Evolutionary conservation across 225 moss, liverwort and hornwort species (phyloP).

Genomic region (Polytrichum formosum): DNA sequence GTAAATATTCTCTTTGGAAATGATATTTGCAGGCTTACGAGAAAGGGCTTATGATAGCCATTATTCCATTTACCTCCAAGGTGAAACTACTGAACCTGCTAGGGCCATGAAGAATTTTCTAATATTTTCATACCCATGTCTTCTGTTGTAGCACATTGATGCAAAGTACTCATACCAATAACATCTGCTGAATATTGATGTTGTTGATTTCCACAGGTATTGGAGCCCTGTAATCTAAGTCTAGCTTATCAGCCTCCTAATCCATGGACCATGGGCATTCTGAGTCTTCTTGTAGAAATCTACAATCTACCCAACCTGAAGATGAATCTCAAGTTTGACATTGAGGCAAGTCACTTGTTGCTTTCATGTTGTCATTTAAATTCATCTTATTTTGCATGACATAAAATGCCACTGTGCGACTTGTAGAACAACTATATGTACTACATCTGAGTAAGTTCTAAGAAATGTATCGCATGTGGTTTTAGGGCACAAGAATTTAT

Average conservation of each 20-base stretch:
- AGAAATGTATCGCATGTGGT: constrained; percentile 56
- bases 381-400: too few relatives aligned
- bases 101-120: too few relatives aligned
- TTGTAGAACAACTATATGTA: not conserved
- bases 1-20: too few relatives aligned
- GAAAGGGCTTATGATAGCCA: constrained; percentile 97
- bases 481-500: constrained; percentile 64
- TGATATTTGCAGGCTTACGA: constrained; percentile 72
- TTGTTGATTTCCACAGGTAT: constrained; percentile 48
- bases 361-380: not conserved
- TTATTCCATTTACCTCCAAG: constrained; percentile 99
- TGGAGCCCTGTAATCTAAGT: constrained; percentile 95
- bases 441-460: not conserved
- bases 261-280: constrained; percentile 98
- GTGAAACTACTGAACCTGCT: constrained; percentile 14
- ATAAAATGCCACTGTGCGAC: not conserved
- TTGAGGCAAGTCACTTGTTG: constrained; percentile 57
- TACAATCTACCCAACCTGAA: constrained; percentile 83
- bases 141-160: too few relatives aligned
- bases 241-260: constrained; percentile 94
- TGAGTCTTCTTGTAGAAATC: constrained; percentile 89
- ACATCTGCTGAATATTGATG: too few relatives aligned
- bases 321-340: constrained; percentile 99
- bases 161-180: too few relatives aligned
- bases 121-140: too few relatives aligned